These are phyloP conservation scores for Zostera marina DNA, from an alignment of 116 monocot genomes.

Conservation along the genomic window DNA sequence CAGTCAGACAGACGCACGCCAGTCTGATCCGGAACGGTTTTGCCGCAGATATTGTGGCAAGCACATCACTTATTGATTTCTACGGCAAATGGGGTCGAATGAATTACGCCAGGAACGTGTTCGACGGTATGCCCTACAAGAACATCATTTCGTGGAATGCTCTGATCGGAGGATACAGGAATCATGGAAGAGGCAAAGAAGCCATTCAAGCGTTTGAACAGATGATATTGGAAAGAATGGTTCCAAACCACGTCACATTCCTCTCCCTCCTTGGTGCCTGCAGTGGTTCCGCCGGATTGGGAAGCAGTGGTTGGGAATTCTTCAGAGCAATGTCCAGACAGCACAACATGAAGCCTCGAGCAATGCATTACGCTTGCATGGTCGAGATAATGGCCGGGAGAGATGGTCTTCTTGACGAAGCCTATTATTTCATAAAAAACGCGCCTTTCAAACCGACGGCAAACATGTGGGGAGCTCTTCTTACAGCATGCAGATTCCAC, in stretches of 20 bases:
- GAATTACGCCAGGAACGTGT: slow-evolving; percentile 57
- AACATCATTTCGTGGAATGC: slow-evolving; percentile 93
- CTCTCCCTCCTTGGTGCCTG: slow-evolving; percentile 77
- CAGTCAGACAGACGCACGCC: slow-evolving; percentile 80
- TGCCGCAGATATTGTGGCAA: slow-evolving; percentile 43
- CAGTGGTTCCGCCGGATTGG: slow-evolving; percentile 52
- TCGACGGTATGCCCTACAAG: slow-evolving; percentile 57
- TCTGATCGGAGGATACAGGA: slow-evolving; percentile 73
- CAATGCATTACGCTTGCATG: slow-evolving; percentile 91
- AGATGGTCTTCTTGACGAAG: slow-evolving; percentile 69
- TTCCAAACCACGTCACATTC: slow-evolving; percentile 78
- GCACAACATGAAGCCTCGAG: slow-evolving; percentile 39
- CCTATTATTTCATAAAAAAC: slow-evolving; percentile 42
- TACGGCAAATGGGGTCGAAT: slow-evolving; percentile 87
- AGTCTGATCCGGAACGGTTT: slow-evolving; percentile 60
- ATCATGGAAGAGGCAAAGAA: slow-evolving; percentile 52
- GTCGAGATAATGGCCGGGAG: slow-evolving; percentile 74
- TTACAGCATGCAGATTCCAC: slow-evolving; percentile 83
- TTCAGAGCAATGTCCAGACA: slow-evolving; percentile 45
- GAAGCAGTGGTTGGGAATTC: slow-evolving; percentile 46
- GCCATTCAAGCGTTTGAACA: slow-evolving; percentile 53
- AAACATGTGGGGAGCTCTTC: slow-evolving; percentile 78
- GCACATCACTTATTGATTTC: slow-evolving; percentile 64
- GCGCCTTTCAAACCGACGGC: slow-evolving; percentile 44
- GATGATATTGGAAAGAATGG: slow-evolving; percentile 29